Conservation (phyloP, 1,284 basidiomycete species). For the Sanghuangporus sanghuang region DNA sequence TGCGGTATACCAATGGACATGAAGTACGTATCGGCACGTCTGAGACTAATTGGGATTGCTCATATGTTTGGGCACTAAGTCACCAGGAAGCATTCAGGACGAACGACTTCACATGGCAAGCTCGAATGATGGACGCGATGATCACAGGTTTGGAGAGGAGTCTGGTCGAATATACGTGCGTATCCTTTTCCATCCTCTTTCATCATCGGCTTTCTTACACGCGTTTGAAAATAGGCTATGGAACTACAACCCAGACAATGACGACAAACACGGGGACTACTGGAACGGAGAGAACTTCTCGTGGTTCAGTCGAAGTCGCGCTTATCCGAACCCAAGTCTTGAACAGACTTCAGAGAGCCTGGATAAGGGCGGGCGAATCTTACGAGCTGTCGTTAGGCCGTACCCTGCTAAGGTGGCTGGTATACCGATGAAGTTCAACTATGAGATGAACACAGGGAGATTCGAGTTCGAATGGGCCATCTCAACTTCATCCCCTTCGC, state of each 20-base stretch:
- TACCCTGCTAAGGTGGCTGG: conserved; percentile 78
- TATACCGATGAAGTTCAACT: conserved; percentile 59
- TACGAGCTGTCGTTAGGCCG: conserved; percentile 74
- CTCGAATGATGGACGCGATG: conserved; percentile 86
- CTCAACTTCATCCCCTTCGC: conserved; percentile 21
- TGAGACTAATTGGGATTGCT: background rate
- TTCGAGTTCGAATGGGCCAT: conserved; percentile 61
- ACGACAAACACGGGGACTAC: conserved; percentile 74
- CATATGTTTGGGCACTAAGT: conserved; percentile 33
- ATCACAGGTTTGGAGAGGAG: conserved; percentile 71
- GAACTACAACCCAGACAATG: conserved; percentile 92
- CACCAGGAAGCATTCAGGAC: conserved; percentile 63
- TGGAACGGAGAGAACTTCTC: conserved; percentile 98
- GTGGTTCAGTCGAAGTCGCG: conserved; percentile 74
- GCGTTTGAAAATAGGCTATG: conserved; percentile 56
- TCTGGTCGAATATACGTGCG: conserved; percentile 79
- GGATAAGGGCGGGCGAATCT: conserved; percentile 78
- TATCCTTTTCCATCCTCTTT: conserved; percentile 17
- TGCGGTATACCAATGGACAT: conserved; percentile 93
- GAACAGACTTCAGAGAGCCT: conserved; percentile 56
- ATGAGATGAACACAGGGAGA: conserved; percentile 64
- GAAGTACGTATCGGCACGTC: conserved; percentile 48
- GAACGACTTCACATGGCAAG: conserved; percentile 78
- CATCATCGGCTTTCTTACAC: background rate
- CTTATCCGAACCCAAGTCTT: conserved; percentile 31